phyloP scores from a whole-genome alignment of 805 yeast genomes.

The Candida quercuum region DNA sequence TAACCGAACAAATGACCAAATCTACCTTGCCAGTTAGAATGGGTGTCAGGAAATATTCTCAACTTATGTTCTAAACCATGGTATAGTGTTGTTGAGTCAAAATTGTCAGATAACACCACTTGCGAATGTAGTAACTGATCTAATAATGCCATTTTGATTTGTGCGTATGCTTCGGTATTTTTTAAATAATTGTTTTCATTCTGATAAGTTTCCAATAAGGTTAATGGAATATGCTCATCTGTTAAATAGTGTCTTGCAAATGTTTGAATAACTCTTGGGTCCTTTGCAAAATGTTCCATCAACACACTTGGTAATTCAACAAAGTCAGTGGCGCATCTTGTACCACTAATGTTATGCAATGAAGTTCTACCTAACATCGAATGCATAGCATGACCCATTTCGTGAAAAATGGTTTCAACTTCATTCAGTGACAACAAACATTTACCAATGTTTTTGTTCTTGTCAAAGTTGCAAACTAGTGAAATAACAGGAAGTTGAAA shows the following conservation, averaged over 20 bases:
- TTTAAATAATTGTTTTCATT: slow-evolving; percentile 47
- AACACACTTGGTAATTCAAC: slow-evolving; percentile 95
- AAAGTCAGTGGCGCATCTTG: slow-evolving; percentile 93
- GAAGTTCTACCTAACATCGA: slow-evolving; percentile 92
- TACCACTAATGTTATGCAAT: slow-evolving; percentile 88
- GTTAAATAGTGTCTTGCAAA: slow-evolving; percentile 69
- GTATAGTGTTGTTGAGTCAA: slow-evolving; percentile 58
- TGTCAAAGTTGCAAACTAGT: slow-evolving; percentile 75
- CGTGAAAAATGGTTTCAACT: slow-evolving; percentile 93
- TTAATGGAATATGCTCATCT: slow-evolving; percentile 50
- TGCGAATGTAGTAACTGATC: slow-evolving; percentile 71
- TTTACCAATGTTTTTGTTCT: slow-evolving; percentile 34
- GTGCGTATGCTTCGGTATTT: slow-evolving; percentile 76
- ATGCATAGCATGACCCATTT: slow-evolving; percentile 99
- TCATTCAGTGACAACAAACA: slow-evolving; percentile 68
- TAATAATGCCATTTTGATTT: slow-evolving; percentile 81
- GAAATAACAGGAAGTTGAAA: slow-evolving; percentile 89
- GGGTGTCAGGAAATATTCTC: slow-evolving; percentile 58
- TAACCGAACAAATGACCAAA: slow-evolving; percentile 92
- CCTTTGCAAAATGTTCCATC: slow-evolving; percentile 90
- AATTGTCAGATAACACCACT: slow-evolving; percentile 31
- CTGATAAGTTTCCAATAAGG: slow-evolving; percentile 46
- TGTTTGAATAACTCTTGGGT: slow-evolving; percentile 63
- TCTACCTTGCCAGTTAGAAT: slow-evolving; percentile 87
- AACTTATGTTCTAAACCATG: slow-evolving; percentile 57